Percentiles rank a stretch among this genome's conserved stretches.
These are phyloP conservation scores for Gentiana macrophylla DNA, from an alignment of 257 asterid species.

Conservation along the genomic window DNA sequence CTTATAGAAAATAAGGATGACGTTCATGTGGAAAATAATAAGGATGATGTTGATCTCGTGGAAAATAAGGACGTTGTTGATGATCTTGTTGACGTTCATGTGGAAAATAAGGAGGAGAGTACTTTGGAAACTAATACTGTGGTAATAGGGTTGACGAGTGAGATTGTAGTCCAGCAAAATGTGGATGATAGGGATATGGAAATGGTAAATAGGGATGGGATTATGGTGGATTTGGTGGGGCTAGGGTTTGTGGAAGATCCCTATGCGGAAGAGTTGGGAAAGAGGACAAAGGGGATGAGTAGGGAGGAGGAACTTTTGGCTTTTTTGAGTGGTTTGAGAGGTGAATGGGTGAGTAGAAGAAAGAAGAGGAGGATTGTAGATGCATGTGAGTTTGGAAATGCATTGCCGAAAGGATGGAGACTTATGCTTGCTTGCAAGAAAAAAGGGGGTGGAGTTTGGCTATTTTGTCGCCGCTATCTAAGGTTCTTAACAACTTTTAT, in stretches of 20 bases:
- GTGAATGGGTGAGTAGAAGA: conserved; percentile 78
- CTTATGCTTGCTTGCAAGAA: conserved; percentile 54
- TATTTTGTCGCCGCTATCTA: conserved; percentile 67
- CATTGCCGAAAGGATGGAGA: conserved; percentile 71
- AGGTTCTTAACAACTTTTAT: conserved; percentile 34
- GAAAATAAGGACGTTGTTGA: too few species aligned
- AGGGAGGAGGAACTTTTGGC: conserved; percentile 49
- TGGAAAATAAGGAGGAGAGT: conserved; percentile 15
- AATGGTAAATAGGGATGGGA: conserved; percentile 42
- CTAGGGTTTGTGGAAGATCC: conserved; percentile 52
- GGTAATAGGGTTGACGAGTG: conserved; percentile 8
- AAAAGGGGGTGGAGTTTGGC: conserved; percentile 47
- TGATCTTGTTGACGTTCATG: background rate
- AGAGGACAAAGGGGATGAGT: conserved; percentile 36
- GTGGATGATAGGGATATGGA: conserved; percentile 36
- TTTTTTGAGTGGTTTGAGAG: conserved; percentile 45
- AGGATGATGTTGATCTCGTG: too few species aligned
- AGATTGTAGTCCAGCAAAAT: conserved; percentile 24
- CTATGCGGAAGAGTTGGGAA: conserved; percentile 37
- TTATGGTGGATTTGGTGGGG: conserved; percentile 46
- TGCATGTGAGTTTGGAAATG: conserved; percentile 54
- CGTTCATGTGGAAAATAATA: conserved; percentile 3
- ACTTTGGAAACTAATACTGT: conserved; percentile 3
- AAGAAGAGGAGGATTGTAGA: conserved; percentile 74
- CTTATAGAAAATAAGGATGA: conserved; percentile 15